Conservation (phyloP, 768 basidiomycete genomes). For the Dacryopinax primogenitus region DNA sequence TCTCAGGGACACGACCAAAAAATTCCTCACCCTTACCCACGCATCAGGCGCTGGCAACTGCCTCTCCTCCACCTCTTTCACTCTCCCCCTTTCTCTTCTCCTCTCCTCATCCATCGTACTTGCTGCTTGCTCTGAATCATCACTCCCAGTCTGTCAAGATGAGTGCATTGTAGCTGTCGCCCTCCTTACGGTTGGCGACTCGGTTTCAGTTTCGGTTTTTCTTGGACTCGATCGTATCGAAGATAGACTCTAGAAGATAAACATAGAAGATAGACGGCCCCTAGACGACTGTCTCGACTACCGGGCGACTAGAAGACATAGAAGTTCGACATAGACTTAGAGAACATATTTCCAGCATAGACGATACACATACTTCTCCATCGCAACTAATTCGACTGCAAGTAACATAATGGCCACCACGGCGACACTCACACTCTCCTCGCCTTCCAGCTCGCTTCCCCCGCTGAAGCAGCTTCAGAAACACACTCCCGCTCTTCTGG, state of each 20-base stretch:
- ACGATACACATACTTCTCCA: too few relatives aligned
- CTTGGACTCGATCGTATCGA: neutral
- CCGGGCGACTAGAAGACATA: neutral
- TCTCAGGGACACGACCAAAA: neutral
- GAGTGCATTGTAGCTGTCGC: neutral
- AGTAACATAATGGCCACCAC: neutral
- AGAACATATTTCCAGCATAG: neutral
- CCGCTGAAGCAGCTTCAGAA: constrained; percentile 35
- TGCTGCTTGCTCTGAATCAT: too few relatives aligned
- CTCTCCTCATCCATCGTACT: too few relatives aligned
- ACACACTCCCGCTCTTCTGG: constrained; percentile 30
- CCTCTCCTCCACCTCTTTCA: neutral
- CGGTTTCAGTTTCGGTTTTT: neutral
- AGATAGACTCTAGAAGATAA: neutral
- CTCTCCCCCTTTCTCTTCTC: neutral
- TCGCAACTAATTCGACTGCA: too few relatives aligned
- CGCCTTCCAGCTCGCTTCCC: constrained; percentile 47
- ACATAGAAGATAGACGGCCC: neutral
- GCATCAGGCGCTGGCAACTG: neutral
- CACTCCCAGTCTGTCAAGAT: constrained; percentile 5
- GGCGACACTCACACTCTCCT: neutral
- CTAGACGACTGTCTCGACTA: neutral
- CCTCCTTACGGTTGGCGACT: neutral
- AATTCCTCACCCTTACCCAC: neutral
- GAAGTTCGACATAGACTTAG: neutral